Conservation (phyloP, 495 filamentous ascomycete genomes). For the Podospora fimiseda region DNA sequence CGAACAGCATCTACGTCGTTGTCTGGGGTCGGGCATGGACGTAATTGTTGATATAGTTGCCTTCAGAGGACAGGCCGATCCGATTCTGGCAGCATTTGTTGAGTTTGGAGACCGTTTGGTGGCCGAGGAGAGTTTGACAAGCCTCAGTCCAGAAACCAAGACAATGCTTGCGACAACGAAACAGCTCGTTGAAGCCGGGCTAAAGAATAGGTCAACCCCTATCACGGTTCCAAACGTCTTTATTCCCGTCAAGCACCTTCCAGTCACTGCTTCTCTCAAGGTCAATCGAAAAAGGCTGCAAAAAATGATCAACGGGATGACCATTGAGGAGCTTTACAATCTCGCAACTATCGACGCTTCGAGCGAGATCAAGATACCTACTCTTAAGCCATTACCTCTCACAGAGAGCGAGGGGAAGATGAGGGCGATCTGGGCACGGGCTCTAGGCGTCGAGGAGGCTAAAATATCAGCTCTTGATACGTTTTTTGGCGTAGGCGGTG, state of each 20-base stretch:
- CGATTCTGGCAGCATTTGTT: slow-evolving; percentile 37
- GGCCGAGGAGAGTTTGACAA: slow-evolving; percentile 26
- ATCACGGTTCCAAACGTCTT: slow-evolving; percentile 36
- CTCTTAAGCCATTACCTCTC: slow-evolving; percentile 37
- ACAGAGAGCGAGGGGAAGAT: slow-evolving; percentile 39
- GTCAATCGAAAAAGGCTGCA: slow-evolving; percentile 37
- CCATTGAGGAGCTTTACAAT: slow-evolving; percentile 32
- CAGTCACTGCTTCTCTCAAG: slow-evolving; percentile 37
- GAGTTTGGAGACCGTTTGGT: slow-evolving; percentile 38
- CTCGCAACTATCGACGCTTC: slow-evolving; percentile 29
- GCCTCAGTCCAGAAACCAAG: slow-evolving; percentile 26
- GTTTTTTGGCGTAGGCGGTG: slow-evolving; percentile 42
- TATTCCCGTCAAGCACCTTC: slow-evolving; percentile 38
- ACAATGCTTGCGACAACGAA: slow-evolving; percentile 34
- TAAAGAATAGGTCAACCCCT: slow-evolving; percentile 30
- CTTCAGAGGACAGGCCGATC: slow-evolving; percentile 31
- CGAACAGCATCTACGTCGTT: slow-evolving; percentile 38
- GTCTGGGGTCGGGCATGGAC: slow-evolving; percentile 40
- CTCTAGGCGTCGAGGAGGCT: slow-evolving; percentile 32
- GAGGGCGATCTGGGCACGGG: slow-evolving; percentile 38
- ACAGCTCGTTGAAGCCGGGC: slow-evolving; percentile 31
- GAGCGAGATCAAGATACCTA: slow-evolving; percentile 26
- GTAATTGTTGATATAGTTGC: slow-evolving; percentile 40
- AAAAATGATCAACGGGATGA: slow-evolving; percentile 31
- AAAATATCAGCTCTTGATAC: slow-evolving; percentile 35